These are phyloP conservation scores for Hypocreales sp. DNA, from an alignment of 2,329 filamentous ascomycete species.

Conservation along the genomic window DNA sequence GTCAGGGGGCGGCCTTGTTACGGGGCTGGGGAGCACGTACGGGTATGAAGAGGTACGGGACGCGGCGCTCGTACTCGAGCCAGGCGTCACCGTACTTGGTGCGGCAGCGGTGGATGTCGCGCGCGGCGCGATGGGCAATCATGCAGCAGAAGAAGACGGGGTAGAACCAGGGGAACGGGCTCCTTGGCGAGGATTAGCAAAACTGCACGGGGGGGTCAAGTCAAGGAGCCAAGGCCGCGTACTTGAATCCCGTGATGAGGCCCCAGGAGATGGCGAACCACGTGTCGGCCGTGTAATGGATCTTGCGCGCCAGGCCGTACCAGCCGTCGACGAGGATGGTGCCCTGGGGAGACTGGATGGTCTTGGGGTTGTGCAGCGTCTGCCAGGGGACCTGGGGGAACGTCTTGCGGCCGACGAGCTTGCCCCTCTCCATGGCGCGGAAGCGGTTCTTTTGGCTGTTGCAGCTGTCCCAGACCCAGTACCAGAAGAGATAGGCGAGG, in stretches of 20 bases:
- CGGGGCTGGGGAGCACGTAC: conserved; percentile 16
- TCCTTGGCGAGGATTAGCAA: conserved; percentile 19
- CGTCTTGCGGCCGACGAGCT: conserved; percentile 52
- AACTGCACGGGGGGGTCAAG: background rate
- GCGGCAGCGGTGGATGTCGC: conserved; percentile 66
- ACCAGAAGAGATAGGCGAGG: conserved; percentile 61
- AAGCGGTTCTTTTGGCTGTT: conserved; percentile 93
- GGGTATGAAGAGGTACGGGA: conserved; percentile 77
- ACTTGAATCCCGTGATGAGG: conserved; percentile 33
- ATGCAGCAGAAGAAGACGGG: conserved; percentile 68
- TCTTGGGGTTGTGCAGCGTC: conserved; percentile 64
- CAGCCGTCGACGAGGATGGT: conserved; percentile 73
- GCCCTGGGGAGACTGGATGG: conserved; percentile 56
- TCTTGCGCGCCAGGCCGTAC: conserved; percentile 59
- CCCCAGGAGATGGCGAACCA: conserved; percentile 36
- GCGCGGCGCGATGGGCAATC: conserved; percentile 64
- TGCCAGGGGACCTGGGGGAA: conserved; percentile 91
- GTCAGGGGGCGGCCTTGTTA: too few species aligned
- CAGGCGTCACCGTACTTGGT: conserved; percentile 72
- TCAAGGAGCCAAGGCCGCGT: conserved; percentile 4
- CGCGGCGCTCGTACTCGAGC: conserved; percentile 62
- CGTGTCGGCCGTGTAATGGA: conserved; percentile 32
- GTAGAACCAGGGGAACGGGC: conserved; percentile 85
- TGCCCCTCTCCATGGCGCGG: conserved; percentile 64
- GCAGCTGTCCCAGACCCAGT: conserved; percentile 85